Evolutionary conservation across 2,329 filamentous ascomycete genomes (phyloP).

Genomic region (Helicocarpus griseus): DNA sequence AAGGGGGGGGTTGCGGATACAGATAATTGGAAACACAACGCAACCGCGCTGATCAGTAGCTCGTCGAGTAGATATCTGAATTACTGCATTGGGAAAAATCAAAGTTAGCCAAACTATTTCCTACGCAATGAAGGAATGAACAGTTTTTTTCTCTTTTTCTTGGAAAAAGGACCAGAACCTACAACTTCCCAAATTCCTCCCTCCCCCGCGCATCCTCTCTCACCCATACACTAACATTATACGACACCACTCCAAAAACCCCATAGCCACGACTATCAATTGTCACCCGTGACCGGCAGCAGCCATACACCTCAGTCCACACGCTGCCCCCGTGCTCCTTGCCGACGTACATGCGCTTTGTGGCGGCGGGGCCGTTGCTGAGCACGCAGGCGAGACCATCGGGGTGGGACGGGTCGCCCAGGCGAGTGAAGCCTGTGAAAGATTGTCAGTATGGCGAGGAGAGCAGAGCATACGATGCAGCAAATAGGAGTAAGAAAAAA

Average conservation of each 20-base stretch:
- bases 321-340: conserved; percentile 47
- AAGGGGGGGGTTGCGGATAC: too few species aligned
- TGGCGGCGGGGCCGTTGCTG: conserved; percentile 40
- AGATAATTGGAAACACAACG: too few species aligned
- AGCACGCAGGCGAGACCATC: conserved; percentile 49
- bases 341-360: conserved; percentile 55
- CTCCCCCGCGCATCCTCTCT: conserved; percentile 45
- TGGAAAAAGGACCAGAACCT: not conserved
- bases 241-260: conserved; percentile 44
- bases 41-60: too few species aligned
- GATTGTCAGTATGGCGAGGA: not conserved
- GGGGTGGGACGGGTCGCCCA: conserved; percentile 41
- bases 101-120: too few species aligned
- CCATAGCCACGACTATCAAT: conserved; percentile 54
- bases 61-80: not conserved
- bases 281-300: conserved; percentile 44
- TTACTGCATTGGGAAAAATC: not conserved
- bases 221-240: conserved; percentile 55
- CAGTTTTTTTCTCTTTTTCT: too few species aligned
- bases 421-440: conserved; percentile 32
- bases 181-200: conserved; percentile 27
- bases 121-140: too few species aligned
- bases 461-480: too few species aligned
- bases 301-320: conserved; percentile 55
- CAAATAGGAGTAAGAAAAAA: too few species aligned